Base-by-base conservation (phyloP, 2,329 filamentous ascomycete genomes). In the Alternaria sp. region DNA sequence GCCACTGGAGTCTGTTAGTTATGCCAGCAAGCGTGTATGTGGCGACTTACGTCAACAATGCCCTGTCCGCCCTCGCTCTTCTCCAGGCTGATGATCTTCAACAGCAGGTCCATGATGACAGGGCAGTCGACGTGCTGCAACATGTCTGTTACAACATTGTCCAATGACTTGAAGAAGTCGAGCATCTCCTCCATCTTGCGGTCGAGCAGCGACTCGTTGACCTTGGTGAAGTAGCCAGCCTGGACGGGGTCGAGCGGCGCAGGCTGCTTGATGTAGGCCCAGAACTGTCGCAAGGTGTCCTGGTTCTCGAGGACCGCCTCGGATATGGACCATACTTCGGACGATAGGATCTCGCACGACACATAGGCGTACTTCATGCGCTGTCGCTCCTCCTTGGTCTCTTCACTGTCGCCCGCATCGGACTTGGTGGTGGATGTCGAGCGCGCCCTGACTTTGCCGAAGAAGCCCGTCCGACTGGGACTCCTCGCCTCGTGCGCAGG, bases 101-200 rank as follows among this genome's bases (percentile, higher is more conserved):
- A 86, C 55, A 99, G 83, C 19, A 99, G 84, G 79, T 99, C 96
- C 96, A 99, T 99, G 43, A 99, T 90, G 91, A 97, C 97, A 0
- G 96, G 95, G 72, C 93, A 97, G 79, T 99, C 96, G 32, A 99
- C 93, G 79, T 99, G 96, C 73, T 91, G 91, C 61, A 99, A 86
- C 83, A 99, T 91, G 68, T 93, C 90, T 12, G 92, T 86, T 21
- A 99, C 89, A 44, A 96, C 91, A 57, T 90, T 88, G 32, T 96
- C 91, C 52, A 97, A 83, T 2, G 89, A 90, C 79, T 93, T 96
- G 80, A 99, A 89, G 65, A 99, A 89, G 17, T 90, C 89, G 69
- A 98, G 85, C 95, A 98, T 99, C 68, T 97, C 95, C 75, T 96
- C 93, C 6, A 96, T 97, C 86, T 98, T 98, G 82, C 96, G 96